These are phyloP conservation scores for Camelina hispida DNA, from an alignment of 345 rosid species.

Conservation along the genomic window DNA sequence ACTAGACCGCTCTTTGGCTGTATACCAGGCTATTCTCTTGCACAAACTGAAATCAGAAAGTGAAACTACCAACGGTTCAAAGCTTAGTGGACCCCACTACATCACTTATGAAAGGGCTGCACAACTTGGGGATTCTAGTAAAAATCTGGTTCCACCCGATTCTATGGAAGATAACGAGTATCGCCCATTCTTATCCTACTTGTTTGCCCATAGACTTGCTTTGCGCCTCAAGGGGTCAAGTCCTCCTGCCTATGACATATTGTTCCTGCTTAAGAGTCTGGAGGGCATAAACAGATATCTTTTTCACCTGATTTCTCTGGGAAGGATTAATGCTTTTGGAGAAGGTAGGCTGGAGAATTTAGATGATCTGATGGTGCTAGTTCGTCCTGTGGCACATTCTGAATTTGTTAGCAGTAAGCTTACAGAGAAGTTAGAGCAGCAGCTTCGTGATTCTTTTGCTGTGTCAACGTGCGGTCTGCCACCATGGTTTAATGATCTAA, in stretches of 20 bases:
- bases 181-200: slow-evolving; percentile 54
- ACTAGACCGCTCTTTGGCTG: slow-evolving; percentile 58
- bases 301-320: slow-evolving; percentile 70
- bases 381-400: slow-evolving; percentile 58
- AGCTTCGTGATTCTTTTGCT: slow-evolving; percentile 80
- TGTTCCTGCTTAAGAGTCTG: slow-evolving; percentile 77
- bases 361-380: slow-evolving; percentile 62
- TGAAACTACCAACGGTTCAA: slow-evolving; percentile 54
- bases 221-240: slow-evolving; percentile 60
- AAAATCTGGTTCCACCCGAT: slow-evolving; percentile 32
- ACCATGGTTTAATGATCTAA: slow-evolving; percentile 81
- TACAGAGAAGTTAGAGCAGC: slow-evolving; percentile 94
- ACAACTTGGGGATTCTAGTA: slow-evolving; percentile 44
- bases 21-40: slow-evolving; percentile 84
- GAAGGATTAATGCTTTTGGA: slow-evolving; percentile 64
- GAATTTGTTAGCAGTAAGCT: slow-evolving; percentile 81
- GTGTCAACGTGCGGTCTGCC: slow-evolving; percentile 77
- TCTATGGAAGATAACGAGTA: slow-evolving; percentile 41
- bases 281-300: slow-evolving; percentile 71
- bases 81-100: slow-evolving; percentile 63
- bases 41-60: slow-evolving; percentile 61
- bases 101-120: slow-evolving; percentile 63
- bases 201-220: slow-evolving; percentile 60
- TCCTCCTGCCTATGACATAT: slow-evolving; percentile 66
- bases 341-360: slow-evolving; percentile 65